These are phyloP conservation scores for Entonaema liquescens DNA, from an alignment of 495 filamentous ascomycete species.

Conservation along the genomic window DNA sequence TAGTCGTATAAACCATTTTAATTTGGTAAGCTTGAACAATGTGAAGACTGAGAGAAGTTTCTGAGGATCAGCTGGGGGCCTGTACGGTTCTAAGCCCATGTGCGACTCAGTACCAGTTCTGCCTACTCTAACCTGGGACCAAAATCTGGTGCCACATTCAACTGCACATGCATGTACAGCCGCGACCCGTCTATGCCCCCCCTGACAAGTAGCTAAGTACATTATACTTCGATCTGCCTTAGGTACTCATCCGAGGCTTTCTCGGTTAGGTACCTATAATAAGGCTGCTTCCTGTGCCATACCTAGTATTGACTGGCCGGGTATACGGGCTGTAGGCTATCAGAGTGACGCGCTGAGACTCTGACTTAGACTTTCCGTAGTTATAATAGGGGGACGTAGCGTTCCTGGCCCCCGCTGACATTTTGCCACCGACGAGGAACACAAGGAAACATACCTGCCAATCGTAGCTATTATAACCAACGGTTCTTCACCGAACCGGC, in stretches of 20 bases:
- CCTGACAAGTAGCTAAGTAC: not conserved
- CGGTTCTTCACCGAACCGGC: not conserved
- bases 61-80: not conserved
- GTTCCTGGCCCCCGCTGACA: not conserved
- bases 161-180: not conserved
- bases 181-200: not conserved
- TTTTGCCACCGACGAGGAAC: not conserved
- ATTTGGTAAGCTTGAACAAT: not conserved
- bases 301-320: no score
- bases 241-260: not conserved
- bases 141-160: no score
- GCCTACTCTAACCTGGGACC: no score
- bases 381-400: not conserved
- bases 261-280: not conserved
- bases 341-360: no score
- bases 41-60: not conserved
- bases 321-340: no score
- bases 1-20: not conserved
- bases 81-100: not conserved
- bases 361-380: no score
- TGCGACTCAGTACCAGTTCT: no score
- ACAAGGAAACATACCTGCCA: not conserved
- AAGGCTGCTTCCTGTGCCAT: no score
- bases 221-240: not conserved
- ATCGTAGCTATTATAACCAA: not conserved